phyloP scores from a whole-genome alignment of 129 eudicot species.

The Helianthus annuus region HanXRQr2.0-SUNRISE NC_035440.2:31099387-31099886 shows the following conservation, averaged over 20 bases:
- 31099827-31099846: constrained; percentile 46
- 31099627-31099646: not conserved
- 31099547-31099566: constrained; percentile 24
- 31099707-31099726: constrained; percentile 59
- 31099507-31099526: constrained; percentile 14
- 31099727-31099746: constrained; percentile 53
- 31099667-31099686: constrained; percentile 28
- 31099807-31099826: constrained; percentile 34
- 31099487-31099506: constrained; percentile 21
- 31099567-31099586: constrained; percentile 30
- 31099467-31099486: not conserved
- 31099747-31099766: constrained; percentile 47
- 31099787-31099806: constrained; percentile 50
- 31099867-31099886: constrained; percentile 31
- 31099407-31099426: too few species aligned
- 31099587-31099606: not conserved
- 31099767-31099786: constrained; percentile 61
- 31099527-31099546: constrained; percentile 17
- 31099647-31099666: constrained; percentile 2
- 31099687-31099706: constrained; percentile 45
- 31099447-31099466: not conserved
- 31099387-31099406: not conserved
- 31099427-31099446: not conserved
- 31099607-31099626: constrained; percentile 23
- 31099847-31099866: constrained; percentile 79